A percentile compares a stretch with the other conserved stretches of the same genome.
These are phyloP conservation scores for Mycosphaerella arachidis DNA, from an alignment of 2,329 filamentous ascomycete species.

Conservation along the genomic window DNA sequence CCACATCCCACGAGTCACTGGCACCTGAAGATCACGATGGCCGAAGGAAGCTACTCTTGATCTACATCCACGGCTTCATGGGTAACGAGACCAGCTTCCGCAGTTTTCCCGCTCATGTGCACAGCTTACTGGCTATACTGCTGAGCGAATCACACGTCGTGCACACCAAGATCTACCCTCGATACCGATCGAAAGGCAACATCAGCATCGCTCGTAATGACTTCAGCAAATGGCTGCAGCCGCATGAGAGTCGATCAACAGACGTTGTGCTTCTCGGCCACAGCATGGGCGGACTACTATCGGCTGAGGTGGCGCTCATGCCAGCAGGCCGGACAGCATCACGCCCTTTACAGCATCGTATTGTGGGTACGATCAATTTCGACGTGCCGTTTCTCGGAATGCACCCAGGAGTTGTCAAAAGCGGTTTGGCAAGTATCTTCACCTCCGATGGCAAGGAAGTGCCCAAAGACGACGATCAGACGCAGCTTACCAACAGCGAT, in stretches of 20 bases:
- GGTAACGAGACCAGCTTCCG: slow-evolving; percentile 83
- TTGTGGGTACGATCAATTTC: slow-evolving; percentile 75
- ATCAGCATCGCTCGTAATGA: slow-evolving; percentile 72
- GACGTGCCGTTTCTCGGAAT: slow-evolving; percentile 85
- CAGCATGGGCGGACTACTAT: slow-evolving; percentile 82
- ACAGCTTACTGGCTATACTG: slow-evolving; percentile 64
- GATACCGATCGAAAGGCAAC: slow-evolving; percentile 69
- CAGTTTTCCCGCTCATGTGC: slow-evolving; percentile 82
- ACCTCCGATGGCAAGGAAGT: slow-evolving; percentile 14
- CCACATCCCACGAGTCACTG: slow-evolving; percentile 45
- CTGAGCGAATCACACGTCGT: slow-evolving; percentile 71
- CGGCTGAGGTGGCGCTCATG: slow-evolving; percentile 72
- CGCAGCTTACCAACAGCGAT: not conserved
- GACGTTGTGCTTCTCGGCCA: slow-evolving; percentile 83
- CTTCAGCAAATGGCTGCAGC: slow-evolving; percentile 76
- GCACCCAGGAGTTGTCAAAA: slow-evolving; percentile 80
- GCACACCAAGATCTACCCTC: slow-evolving; percentile 80
- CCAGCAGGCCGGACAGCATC: slow-evolving; percentile 27
- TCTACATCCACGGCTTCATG: slow-evolving; percentile 90
- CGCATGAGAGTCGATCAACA: slow-evolving; percentile 67
- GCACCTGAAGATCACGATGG: slow-evolving; percentile 33
- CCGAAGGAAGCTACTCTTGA: slow-evolving; percentile 60
- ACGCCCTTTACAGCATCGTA: slow-evolving; percentile 61
- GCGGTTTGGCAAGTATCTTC: slow-evolving; percentile 76
- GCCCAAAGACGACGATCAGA: slow-evolving; percentile 36